Conservation (phyloP, 768 basidiomycete genomes). For the Naganishia vaughanmartiniae region DNA sequence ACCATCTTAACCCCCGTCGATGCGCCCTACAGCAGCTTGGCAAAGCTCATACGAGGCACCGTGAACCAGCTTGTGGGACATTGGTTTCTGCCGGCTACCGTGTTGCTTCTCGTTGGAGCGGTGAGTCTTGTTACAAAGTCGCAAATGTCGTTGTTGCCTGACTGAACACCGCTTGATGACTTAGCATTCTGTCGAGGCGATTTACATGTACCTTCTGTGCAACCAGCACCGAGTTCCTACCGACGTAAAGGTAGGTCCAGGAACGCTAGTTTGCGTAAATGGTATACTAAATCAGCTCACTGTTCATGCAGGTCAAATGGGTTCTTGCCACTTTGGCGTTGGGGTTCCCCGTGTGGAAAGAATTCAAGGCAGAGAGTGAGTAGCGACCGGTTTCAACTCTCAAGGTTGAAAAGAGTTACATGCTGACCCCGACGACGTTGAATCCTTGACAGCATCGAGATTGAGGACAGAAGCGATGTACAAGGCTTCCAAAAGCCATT, state of each 20-base stretch:
- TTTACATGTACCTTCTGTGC: slow-evolving; percentile 19
- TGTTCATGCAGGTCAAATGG: neutral
- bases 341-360: slow-evolving; percentile 4
- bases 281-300: neutral
- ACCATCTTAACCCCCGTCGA: neutral
- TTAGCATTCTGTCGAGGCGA: slow-evolving; percentile 8
- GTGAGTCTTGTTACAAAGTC: slow-evolving; percentile 8
- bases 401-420: too few relatives aligned
- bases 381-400: neutral
- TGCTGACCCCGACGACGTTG: neutral
- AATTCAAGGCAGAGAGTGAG: slow-evolving; percentile 25
- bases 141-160: neutral
- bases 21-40: neutral
- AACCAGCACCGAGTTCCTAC: slow-evolving; percentile 6
- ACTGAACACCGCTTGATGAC: neutral
- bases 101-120: slow-evolving; percentile 24
- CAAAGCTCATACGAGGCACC: neutral
- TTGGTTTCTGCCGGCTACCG: slow-evolving; percentile 17
- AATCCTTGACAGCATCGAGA: slow-evolving; percentile 17
- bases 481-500: slow-evolving; percentile 31
- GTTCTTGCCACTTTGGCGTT: slow-evolving; percentile 7
- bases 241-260: neutral
- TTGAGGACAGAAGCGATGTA: slow-evolving; percentile 25
- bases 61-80: slow-evolving; percentile 14
- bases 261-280: too few relatives aligned